Base-by-base conservation (phyloP, 192 early-diverging fungal species). In the Coemansia sp. region DNA sequence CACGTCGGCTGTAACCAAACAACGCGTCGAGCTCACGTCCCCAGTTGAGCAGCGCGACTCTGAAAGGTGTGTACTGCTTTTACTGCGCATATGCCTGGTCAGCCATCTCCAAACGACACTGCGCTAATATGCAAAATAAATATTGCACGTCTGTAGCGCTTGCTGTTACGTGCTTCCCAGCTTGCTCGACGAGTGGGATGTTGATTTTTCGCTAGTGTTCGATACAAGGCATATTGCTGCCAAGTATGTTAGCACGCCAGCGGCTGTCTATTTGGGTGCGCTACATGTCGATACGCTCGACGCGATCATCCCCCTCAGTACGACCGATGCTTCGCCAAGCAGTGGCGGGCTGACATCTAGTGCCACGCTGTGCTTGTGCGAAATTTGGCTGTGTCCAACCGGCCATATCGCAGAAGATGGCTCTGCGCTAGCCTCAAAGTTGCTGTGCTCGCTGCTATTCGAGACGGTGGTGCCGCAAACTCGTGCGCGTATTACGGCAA, bases 211-310 rank as follows among this genome's bases (percentile, higher is more conserved):
- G 11, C 69, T 81, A 15, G 58, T 40, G 5, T 81, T 71, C 35
- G 58, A 58, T 17, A 69, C 78, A 3, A 35, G 40, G 15, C 62
- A 81, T 29, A 42, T n/a, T 0, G 45, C 68, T 20, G 51, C 73
- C 15, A 32, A 56, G n/a, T 71, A 53, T 37, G 37, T 74, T 3
- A 9, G 53, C 7, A 41, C 39, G 12, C 68, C 77, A 29, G 62
- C 36, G 0, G 20, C 40, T 4, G 41, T 24, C 22, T 27, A 8
- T 25, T 14, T 69, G 6, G 42, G 46, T 17, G 54, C 22, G 17
- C 32, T 71, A 6, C 73, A 81, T 37, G 46, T 81, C 24, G 78
- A 81, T n/a, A 35, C 51, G 0, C 53, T 81, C 7, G 78, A 81
- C 22, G 45, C 53, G 5, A 60, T 72, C 24, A 36, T 41, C 39